Evolutionary conservation across 495 filamentous ascomycete species (phyloP).

Genomic region (Neurospora sp.): DNA sequence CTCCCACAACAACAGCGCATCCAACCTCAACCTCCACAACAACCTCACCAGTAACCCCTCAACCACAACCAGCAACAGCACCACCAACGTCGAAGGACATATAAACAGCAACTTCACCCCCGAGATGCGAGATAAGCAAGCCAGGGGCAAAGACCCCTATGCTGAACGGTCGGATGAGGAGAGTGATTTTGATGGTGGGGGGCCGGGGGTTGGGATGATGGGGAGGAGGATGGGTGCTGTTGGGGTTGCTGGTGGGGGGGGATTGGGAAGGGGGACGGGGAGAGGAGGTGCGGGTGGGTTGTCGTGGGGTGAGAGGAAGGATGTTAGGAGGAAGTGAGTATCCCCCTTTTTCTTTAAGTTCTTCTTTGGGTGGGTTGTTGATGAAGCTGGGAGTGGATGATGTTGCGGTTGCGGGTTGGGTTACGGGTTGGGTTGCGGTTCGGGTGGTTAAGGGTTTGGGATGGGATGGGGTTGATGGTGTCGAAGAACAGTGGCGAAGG

Average conservation of each 20-base stretch:
- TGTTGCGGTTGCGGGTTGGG: not conserved
- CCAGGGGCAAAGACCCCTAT: constrained; percentile 44
- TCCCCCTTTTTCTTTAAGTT: not conserved
- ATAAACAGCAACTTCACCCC: constrained; percentile 17
- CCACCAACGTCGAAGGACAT: not conserved
- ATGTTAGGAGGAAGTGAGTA: not conserved
- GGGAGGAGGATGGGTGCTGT: not conserved
- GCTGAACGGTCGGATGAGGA: not conserved
- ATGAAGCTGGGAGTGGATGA: not conserved
- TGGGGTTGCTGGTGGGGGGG: not conserved
- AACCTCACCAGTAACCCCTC: not conserved
- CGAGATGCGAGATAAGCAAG: constrained; percentile 42
- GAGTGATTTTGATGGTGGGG: not conserved
- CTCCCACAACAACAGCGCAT: constrained; percentile 5
- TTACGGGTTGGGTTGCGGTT: not conserved
- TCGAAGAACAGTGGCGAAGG: not conserved
- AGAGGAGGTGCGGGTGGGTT: not conserved
- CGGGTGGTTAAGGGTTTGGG: too few relatives aligned
- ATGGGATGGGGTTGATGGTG: not conserved
- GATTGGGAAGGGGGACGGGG: not conserved
- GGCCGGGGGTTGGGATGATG: not conserved
- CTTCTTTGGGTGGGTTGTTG: not conserved
- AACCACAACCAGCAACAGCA: not conserved
- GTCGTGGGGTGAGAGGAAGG: not conserved
- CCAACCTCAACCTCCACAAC: constrained; percentile 2